phyloP scores from a whole-genome alignment of 2,329 filamentous ascomycete genomes.

The Fusarium sp. region DNA sequence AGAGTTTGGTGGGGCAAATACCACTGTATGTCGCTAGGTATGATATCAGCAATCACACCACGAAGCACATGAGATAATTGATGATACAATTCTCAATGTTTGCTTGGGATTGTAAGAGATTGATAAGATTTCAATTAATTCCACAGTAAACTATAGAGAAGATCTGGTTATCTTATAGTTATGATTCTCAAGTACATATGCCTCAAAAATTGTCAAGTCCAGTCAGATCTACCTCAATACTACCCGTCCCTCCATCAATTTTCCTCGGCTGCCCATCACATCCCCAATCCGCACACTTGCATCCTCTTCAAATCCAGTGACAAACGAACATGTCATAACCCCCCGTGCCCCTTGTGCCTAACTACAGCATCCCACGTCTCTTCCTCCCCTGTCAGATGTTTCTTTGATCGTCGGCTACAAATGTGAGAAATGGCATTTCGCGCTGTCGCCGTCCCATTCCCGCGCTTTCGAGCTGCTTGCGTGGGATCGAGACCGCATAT shows the following conservation, averaged over 20 bases:
- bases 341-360: slow-evolving; percentile 19
- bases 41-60: slow-evolving; percentile 35
- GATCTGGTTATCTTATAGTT: background rate
- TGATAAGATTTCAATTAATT: no score
- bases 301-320: slow-evolving; percentile 42
- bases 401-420: slow-evolving; percentile 6
- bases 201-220: background rate
- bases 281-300: slow-evolving; percentile 32
- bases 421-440: slow-evolving; percentile 39
- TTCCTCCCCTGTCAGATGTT: slow-evolving; percentile 28
- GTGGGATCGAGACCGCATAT: slow-evolving; percentile 11
- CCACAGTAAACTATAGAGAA: background rate
- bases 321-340: slow-evolving; percentile 47
- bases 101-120: background rate
- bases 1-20: slow-evolving; percentile 21
- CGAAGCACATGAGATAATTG: background rate
- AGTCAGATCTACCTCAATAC: slow-evolving; percentile 2
- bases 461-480: slow-evolving; percentile 30
- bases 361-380: slow-evolving; percentile 32
- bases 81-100: background rate
- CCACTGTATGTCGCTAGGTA: slow-evolving; percentile 9
- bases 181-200: background rate
- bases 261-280: slow-evolving; percentile 25
- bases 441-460: slow-evolving; percentile 37
- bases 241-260: slow-evolving; percentile 16